Conservation (phyloP, 805 yeast species). For the Kregervanrija fluxuum region DNA sequence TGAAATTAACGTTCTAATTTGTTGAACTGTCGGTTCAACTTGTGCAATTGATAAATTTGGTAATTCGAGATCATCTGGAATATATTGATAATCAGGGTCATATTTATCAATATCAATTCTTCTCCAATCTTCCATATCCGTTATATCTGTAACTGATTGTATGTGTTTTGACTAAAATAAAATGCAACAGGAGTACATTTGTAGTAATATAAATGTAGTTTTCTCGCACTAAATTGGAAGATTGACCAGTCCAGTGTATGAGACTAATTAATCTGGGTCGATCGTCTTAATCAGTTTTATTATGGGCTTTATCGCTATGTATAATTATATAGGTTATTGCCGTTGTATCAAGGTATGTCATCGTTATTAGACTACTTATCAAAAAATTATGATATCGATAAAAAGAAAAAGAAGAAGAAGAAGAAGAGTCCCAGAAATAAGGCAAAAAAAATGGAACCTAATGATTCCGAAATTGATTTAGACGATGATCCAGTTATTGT, state of each 20-base stretch:
- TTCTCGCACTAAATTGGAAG: no score
- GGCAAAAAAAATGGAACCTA: neutral
- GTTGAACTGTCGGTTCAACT: conserved; percentile 45
- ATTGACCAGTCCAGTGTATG: no score
- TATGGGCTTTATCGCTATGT: no score
- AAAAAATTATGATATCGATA: conserved; percentile 5
- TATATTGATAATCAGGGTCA: conserved; percentile 64
- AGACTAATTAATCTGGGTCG: no score
- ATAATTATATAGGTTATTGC: no score
- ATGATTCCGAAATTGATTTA: conserved; percentile 1
- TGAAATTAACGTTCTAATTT: conserved; percentile 55
- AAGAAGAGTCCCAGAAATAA: conserved; percentile 3
- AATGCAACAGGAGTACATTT: no score
- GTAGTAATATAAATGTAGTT: no score
- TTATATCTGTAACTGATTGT: neutral
- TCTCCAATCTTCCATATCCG: conserved; percentile 73
- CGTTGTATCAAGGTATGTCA: conserved; percentile 1
- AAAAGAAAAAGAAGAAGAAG: conserved; percentile 3
- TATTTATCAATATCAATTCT: conserved; percentile 89
- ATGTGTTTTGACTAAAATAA: no score
- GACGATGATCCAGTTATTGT: conserved; percentile 19
- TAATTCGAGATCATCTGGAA: conserved; percentile 18
- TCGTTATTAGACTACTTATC: conserved; percentile 9
- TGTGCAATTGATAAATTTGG: conserved; percentile 47
- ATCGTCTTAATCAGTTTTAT: no score